phyloP scores from a whole-genome alignment of 2,329 filamentous ascomycete species.

The Hypoxylon sp. region DNA sequence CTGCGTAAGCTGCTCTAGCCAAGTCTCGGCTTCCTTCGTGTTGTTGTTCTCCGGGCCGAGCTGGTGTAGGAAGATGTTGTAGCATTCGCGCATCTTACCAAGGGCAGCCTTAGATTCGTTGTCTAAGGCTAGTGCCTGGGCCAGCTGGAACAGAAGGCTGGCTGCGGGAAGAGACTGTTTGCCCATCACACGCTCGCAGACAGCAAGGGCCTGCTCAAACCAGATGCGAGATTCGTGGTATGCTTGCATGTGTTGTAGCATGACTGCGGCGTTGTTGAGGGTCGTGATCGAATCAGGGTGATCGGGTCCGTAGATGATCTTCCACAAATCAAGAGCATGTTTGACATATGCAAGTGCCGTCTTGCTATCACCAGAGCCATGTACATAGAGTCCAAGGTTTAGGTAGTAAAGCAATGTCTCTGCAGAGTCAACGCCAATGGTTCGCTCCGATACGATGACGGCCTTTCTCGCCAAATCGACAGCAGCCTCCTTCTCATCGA shows the following conservation, averaged over 20 bases:
- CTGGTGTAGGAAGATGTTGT: constrained; percentile 91
- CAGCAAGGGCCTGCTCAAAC: constrained; percentile 93
- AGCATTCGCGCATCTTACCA: constrained; percentile 93
- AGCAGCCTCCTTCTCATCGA: constrained; percentile 97
- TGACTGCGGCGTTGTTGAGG: constrained; percentile 98
- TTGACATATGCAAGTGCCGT: constrained; percentile 89
- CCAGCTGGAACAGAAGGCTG: constrained; percentile 95
- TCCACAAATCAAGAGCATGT: constrained; percentile 95
- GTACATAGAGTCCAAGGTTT: constrained; percentile 94
- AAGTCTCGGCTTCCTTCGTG: constrained; percentile 97
- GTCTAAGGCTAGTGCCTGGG: constrained; percentile 95
- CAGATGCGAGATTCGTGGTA: constrained; percentile 95
- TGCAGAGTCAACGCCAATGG: constrained; percentile 90
- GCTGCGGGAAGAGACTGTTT: constrained; percentile 92
- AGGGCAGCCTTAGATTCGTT: constrained; percentile 94
- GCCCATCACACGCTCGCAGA: constrained; percentile 92
- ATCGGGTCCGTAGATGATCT: constrained; percentile 92
- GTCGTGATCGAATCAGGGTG: constrained; percentile 99
- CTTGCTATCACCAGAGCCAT: constrained; percentile 91
- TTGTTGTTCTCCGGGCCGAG: constrained; percentile 94
- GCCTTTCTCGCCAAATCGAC: constrained; percentile 97
- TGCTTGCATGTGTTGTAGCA: constrained; percentile 95
- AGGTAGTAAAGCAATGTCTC: constrained; percentile 97
- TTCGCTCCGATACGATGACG: constrained; percentile 95
- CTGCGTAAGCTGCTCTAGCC: constrained; percentile 95